A percentile compares a stretch with the other conserved stretches of the same genome.
These are phyloP conservation scores for Aspergillus texensis DNA, from an alignment of 2,329 filamentous ascomycete species.

Conservation along the genomic window DNA sequence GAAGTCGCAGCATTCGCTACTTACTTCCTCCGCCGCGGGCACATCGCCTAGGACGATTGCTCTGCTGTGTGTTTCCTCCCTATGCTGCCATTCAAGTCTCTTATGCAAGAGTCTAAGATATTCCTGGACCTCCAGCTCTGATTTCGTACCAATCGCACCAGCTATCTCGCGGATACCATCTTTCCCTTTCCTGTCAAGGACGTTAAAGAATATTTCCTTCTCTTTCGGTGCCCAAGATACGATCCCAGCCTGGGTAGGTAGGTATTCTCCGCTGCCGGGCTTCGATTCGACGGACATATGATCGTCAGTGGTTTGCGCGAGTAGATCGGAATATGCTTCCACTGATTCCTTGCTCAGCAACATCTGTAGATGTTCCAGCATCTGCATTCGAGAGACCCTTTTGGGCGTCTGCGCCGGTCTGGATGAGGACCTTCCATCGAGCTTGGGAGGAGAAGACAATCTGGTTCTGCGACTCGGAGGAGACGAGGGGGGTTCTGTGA, in stretches of 20 bases:
- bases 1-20: conserved; percentile 63
- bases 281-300: conserved; percentile 10
- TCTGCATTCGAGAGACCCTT: conserved; percentile 14
- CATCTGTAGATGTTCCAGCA: conserved; percentile 16
- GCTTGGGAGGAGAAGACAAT: not conserved
- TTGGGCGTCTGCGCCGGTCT: not conserved
- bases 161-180: conserved; percentile 67
- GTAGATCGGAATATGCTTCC: conserved; percentile 52
- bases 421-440: conserved; percentile 6
- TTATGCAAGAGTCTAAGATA: conserved; percentile 67
- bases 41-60: conserved; percentile 58
- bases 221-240: conserved; percentile 71
- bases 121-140: conserved; percentile 70
- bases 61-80: conserved; percentile 36
- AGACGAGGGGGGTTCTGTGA: conserved; percentile 15
- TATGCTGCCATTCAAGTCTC: conserved; percentile 47
- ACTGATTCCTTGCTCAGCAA: conserved; percentile 48
- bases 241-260: conserved; percentile 65
- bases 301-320: conserved; percentile 60
- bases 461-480: conserved; percentile 5
- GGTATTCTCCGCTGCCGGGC: conserved; percentile 27
- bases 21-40: conserved; percentile 73
- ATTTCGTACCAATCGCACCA: conserved; percentile 68
- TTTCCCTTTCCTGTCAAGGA: conserved; percentile 65
- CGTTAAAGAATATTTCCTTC: conserved; percentile 70